These are phyloP conservation scores for Myriosclerotinia duriaeana DNA, from an alignment of 2,329 filamentous ascomycete genomes.

Conservation along the genomic window DNA sequence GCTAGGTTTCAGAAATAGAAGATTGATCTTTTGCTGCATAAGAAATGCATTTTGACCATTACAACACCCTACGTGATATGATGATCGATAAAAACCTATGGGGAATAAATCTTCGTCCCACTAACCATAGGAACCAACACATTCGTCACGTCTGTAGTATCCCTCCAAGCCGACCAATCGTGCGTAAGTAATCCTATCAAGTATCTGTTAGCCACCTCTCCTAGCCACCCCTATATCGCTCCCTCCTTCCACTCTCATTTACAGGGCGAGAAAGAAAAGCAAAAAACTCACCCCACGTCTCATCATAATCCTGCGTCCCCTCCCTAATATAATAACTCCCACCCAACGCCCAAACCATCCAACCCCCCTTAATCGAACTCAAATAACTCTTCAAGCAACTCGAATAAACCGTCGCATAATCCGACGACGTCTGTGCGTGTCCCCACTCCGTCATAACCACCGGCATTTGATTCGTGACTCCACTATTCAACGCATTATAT, in stretches of 20 bases:
- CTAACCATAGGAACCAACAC: slow-evolving; percentile 14
- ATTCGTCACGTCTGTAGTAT: slow-evolving; percentile 10
- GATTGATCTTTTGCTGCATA: neutral
- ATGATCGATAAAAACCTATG: neutral
- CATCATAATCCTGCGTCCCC: slow-evolving; percentile 55
- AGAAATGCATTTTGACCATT: neutral
- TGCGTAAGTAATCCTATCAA: slow-evolving; percentile 18
- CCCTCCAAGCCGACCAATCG: slow-evolving; percentile 22
- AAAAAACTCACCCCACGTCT: slow-evolving; percentile 54
- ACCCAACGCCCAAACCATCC: slow-evolving; percentile 60
- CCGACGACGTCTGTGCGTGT: slow-evolving; percentile 48
- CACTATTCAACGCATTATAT: slow-evolving; percentile 44
- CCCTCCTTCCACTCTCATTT: neutral
- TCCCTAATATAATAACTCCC: slow-evolving; percentile 58
- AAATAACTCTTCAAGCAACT: slow-evolving; percentile 49
- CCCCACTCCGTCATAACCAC: slow-evolving; percentile 48
- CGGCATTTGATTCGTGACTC: slow-evolving; percentile 42
- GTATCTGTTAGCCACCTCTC: neutral
- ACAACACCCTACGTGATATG: neutral
- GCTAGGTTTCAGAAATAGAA: neutral
- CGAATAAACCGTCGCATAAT: slow-evolving; percentile 51
- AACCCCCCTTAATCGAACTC: slow-evolving; percentile 45
- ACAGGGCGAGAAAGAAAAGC: neutral
- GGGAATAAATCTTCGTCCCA: slow-evolving; percentile 19
- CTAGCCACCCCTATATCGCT: no score